phyloP scores from a whole-genome alignment of 2,329 filamentous ascomycete species.

The Tothia fuscella region DNA sequence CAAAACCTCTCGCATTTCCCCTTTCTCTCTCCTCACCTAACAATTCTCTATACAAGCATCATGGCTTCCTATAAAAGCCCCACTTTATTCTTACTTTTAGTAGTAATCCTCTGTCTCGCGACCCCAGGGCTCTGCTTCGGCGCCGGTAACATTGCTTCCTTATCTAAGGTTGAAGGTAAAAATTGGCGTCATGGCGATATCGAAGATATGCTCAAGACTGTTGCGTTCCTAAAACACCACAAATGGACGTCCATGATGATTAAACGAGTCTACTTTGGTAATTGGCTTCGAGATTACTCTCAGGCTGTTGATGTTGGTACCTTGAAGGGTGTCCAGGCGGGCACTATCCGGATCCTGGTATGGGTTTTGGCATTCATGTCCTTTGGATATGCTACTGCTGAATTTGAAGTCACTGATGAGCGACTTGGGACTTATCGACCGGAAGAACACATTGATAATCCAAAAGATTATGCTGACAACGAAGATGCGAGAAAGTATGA shows the following conservation, averaged over 20 bases:
- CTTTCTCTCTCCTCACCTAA: background rate
- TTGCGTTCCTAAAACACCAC: conserved; percentile 32
- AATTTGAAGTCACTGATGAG: conserved; percentile 44
- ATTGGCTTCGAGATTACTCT: conserved; percentile 38
- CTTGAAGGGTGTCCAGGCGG: conserved; percentile 39
- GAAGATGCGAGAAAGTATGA: conserved; percentile 73
- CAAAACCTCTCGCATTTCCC: no score
- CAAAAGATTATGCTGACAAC: conserved; percentile 28
- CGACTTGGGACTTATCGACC: conserved; percentile 28
- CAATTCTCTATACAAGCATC: background rate
- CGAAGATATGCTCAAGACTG: conserved; percentile 38
- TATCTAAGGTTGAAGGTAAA: conserved; percentile 32
- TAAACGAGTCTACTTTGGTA: conserved; percentile 34
- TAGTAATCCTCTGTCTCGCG: conserved; percentile 12
- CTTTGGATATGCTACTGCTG: conserved; percentile 44
- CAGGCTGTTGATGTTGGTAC: conserved; percentile 45
- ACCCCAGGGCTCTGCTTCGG: conserved; percentile 31
- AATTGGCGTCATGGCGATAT: conserved; percentile 44
- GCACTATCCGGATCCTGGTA: conserved; percentile 42
- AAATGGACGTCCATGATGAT: conserved; percentile 35
- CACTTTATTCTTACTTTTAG: conserved; percentile 5
- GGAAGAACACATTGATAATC: conserved; percentile 42
- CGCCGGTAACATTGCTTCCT: conserved; percentile 35
- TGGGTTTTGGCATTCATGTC: conserved; percentile 44
- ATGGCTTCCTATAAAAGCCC: conserved; percentile 7